Evolutionary conservation across 108 stramenopile genomes (phyloP).

Genomic region (Fistulifera solaris): DNA sequence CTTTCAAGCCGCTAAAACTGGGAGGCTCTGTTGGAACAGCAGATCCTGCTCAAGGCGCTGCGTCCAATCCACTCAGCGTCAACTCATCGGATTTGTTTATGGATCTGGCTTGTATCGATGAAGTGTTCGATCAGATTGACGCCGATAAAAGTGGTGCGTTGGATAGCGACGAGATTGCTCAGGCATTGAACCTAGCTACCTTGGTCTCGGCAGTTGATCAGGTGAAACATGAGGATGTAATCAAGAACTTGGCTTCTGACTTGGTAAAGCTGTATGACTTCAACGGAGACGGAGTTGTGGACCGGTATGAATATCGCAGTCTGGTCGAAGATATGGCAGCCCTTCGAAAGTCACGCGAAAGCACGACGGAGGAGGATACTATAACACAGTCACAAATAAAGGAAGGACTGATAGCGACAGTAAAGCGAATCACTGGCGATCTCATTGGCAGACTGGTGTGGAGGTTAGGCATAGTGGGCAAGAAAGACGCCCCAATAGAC

Average conservation of each 20-base stretch:
- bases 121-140: constrained; percentile 76
- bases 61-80: too few relatives aligned
- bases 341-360: constrained; percentile 30
- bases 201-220: constrained; percentile 13
- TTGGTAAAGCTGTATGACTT: constrained; percentile 68
- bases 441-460: too few relatives aligned
- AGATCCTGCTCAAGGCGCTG: background rate
- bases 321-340: constrained; percentile 85
- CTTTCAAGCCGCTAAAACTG: constrained; percentile 59
- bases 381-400: background rate
- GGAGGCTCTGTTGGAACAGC: constrained; percentile 27
- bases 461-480: too few relatives aligned
- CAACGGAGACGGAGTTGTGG: constrained; percentile 78
- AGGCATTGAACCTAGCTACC: constrained; percentile 55
- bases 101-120: constrained; percentile 41
- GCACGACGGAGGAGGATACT: constrained; percentile 7
- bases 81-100: background rate
- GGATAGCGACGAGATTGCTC: constrained; percentile 63
- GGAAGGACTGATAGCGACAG: too few relatives aligned
- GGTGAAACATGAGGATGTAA: constrained; percentile 19
- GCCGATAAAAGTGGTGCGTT: constrained; percentile 66
- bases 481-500: too few relatives aligned
- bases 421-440: too few relatives aligned
- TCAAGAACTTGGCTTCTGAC: constrained; percentile 49
- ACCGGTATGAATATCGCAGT: constrained; percentile 68